These are phyloP conservation scores for Leccinum rimulosum DNA, from an alignment of 768 basidiomycete genomes.

Conservation along the genomic window DNA sequence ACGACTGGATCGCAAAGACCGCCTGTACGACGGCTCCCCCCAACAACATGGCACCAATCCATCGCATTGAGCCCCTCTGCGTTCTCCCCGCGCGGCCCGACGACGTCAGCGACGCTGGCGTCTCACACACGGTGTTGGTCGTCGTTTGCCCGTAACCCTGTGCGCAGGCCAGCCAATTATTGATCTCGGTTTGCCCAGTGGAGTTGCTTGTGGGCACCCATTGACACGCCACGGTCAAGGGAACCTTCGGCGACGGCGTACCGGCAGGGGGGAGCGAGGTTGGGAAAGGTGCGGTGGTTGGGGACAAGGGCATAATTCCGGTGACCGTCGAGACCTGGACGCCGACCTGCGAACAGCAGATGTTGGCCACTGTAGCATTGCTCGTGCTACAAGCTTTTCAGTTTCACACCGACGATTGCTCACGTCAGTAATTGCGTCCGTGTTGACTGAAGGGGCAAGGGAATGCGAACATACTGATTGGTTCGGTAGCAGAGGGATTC, in stretches of 20 bases:
- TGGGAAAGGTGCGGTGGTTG: neutral
- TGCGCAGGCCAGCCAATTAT: neutral
- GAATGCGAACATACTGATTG: neutral
- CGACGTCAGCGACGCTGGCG: neutral
- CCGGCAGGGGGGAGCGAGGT: neutral
- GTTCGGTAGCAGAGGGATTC: neutral
- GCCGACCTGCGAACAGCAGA: neutral
- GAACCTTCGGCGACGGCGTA: neutral
- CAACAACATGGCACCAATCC: neutral
- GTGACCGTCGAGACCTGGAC: neutral
- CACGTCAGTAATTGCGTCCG: neutral
- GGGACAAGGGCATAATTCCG: neutral
- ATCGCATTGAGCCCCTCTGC: neutral
- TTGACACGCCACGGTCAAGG: neutral
- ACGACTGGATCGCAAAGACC: neutral
- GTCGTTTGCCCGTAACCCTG: neutral
- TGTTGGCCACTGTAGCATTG: neutral
- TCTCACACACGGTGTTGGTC: neutral
- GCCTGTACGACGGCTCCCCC: neutral
- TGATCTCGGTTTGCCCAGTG: neutral
- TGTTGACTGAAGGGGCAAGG: neutral
- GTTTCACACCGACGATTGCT: neutral
- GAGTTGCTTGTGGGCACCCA: neutral
- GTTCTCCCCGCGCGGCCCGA: neutral
- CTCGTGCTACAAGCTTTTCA: neutral